phyloP scores from a whole-genome alignment of 768 basidiomycete species.

The Mycena amicta region DNA sequence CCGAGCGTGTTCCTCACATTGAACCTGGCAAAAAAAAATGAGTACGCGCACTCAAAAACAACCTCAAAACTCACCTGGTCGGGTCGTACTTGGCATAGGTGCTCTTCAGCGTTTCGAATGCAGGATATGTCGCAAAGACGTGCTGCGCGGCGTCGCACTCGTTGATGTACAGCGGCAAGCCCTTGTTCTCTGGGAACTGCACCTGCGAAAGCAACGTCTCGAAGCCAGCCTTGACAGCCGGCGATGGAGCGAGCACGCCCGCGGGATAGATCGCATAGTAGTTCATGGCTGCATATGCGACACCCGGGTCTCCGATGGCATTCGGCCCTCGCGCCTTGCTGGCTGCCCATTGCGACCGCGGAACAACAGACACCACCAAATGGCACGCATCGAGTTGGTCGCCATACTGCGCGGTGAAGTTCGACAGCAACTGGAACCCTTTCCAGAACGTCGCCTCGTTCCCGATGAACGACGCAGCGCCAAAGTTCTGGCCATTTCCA shows the following conservation, averaged over 20 bases:
- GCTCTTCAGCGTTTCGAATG: background rate
- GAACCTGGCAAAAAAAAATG: too few relatives aligned
- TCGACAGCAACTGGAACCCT: slow-evolving; percentile 31
- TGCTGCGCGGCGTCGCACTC: slow-evolving; percentile 5
- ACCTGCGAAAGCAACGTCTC: slow-evolving; percentile 26
- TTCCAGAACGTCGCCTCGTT: slow-evolving; percentile 29
- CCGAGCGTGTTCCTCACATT: background rate
- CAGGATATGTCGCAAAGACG: slow-evolving; percentile 6
- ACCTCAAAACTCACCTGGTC: slow-evolving; percentile 3
- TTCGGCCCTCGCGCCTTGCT: slow-evolving; percentile 17
- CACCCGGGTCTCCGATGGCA: background rate
- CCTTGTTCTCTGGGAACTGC: background rate
- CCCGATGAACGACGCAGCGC: slow-evolving; percentile 35
- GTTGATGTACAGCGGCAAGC: slow-evolving; percentile 9
- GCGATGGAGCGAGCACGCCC: too few relatives aligned
- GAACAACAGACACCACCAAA: slow-evolving; percentile 39
- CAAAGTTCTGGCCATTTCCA: slow-evolving; percentile 36
- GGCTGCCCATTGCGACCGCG: slow-evolving; percentile 31
- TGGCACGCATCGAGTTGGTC: slow-evolving; percentile 27
- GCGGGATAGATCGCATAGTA: background rate
- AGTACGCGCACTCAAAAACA: too few relatives aligned
- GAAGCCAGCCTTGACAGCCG: background rate
- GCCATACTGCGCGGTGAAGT: slow-evolving; percentile 28
- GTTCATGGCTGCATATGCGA: background rate
- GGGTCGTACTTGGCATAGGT: slow-evolving; percentile 13